Base-by-base conservation (phyloP, 1,284 basidiomycete genomes). In the Vanrija sp. region DNA sequence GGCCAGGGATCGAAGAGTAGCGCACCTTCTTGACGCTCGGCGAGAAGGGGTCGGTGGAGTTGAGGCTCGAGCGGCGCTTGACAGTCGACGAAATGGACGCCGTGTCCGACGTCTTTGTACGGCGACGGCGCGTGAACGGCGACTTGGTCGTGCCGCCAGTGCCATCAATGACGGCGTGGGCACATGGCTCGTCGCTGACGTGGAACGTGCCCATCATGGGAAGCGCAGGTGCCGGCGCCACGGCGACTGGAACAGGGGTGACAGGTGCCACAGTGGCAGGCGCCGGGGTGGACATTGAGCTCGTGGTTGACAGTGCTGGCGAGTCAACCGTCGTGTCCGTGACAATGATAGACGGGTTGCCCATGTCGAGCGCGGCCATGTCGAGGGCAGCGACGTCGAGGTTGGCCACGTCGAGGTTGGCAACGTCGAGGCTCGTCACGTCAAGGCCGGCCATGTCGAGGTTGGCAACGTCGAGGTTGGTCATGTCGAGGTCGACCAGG, bases 1-100 rank as follows among this genome's bases (percentile, higher is more conserved):
- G 72, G 20, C 72, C 72, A 8, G 72, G 72, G 42, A 74, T 74
- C 20, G 69, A 72, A 35, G 72, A 71, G 60, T 73, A 74, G 45
- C 69, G 54, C 3, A 60, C 55, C 49, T 65, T 63, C 54, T 71
- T 72, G 39, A 49, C 48, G 35, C 48, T 24, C 4, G 66, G 64
- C 22, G 65, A 67, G 49, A 67, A 68, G 3, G 64, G 58, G 45
- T 67, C 66, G 9, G 35, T 37, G 12, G 44, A 20, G 18, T 47
- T 24, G 14, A 50, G 53, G n/a, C 60, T 56, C 10, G 60, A 57
- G 25, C 64, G 65, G 6, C 69, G 62, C 53, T 67, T 68, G 35
- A 56, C 47, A 9, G 51, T 44, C 5, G 54, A 47, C 20, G 48
- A 22, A 36, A 53, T 52, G 3, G 60, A 65, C 9, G 65, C 61